Base-by-base conservation (phyloP, 345 rosid species). In the Nasturtium officinale region DNA sequence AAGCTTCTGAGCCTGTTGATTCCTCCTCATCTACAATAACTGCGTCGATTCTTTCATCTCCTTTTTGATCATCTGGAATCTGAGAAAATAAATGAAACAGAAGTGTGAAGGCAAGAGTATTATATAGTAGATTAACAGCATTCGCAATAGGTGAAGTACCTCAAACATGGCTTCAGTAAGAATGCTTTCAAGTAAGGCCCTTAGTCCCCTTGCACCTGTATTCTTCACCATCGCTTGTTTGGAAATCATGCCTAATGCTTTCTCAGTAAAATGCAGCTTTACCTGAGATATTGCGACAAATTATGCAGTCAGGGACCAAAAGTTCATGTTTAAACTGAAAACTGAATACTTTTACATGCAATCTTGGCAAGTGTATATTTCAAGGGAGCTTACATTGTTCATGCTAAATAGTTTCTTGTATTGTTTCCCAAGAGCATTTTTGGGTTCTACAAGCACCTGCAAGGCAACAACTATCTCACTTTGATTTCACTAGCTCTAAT, bases 141-240 rank as follows among this genome's bases (percentile, higher is more conserved):
- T 53, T 53, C 53, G 1, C 4, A 4, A 33, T 64, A 42, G 32
- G 5, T 70, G n/a, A 45, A 18, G 64, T 87, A 89, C 98, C 98
- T 94, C 97, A 79, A 84, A 94, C 98, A 94, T 94, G 67, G 98
- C 82, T 84, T 94, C 98, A 20, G 88, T 91, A 29, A 94, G 85
- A 79, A 86, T 87, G 86, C 82, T 87, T 85, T 94, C 98, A 48
- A 94, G 82, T 73, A 94, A 72, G 81, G 97, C 87, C 81, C 96
- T 82, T 52, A 91, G 85, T 25, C 98, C 97, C 84, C 98, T 86
- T 3, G 98, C 98, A 69, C 98, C 97, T 0, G 98, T 94, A 46
- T 91, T 91, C 81, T 91, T 94, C 54, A 81, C 90, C 91, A 86
- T 89, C 7, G 98, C 96, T 74, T 82, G 90, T 81, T 82, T 82